phyloP scores from a whole-genome alignment of 2,329 filamentous ascomycete genomes.

The Aspergillus sp. region DNA sequence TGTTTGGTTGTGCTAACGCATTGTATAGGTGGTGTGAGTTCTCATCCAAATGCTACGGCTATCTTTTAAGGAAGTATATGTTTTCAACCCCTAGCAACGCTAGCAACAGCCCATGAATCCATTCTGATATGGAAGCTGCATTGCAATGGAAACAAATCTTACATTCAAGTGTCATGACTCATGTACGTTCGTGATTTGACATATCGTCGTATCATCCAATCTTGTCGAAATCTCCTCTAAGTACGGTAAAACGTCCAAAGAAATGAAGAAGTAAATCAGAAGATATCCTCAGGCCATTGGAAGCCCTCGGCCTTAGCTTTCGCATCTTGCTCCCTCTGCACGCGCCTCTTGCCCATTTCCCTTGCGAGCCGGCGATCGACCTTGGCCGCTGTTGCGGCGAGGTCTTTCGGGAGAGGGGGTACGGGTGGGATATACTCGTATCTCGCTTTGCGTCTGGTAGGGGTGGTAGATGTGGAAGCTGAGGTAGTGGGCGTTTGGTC shows the following conservation, averaged over 20 bases:
- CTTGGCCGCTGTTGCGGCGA: conserved; percentile 35
- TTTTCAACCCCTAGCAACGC: not conserved
- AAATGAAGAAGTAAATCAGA: conserved; percentile 31
- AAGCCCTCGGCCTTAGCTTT: conserved; percentile 32
- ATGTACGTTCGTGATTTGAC: conserved; percentile 9
- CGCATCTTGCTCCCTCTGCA: not conserved
- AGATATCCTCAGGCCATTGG: conserved; percentile 51
- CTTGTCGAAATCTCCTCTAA: not conserved
- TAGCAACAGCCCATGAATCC: not conserved
- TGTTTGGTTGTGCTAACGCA: not conserved
- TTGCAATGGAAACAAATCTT: not conserved
- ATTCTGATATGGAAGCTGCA: not conserved
- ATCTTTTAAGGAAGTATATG: conserved; percentile 29
- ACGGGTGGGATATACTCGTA: conserved; percentile 46
- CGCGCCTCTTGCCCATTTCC: conserved; percentile 29
- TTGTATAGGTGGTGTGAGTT: conserved; percentile 35
- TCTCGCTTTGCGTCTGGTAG: conserved; percentile 22
- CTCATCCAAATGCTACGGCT: conserved; percentile 40
- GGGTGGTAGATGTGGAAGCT: conserved; percentile 22
- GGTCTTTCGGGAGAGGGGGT: conserved; percentile 43
- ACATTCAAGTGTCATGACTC: conserved; percentile 6
- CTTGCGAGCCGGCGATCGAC: conserved; percentile 27
- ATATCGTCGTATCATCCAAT: not conserved
- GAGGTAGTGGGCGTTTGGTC: conserved; percentile 21
- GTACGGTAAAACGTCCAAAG: not conserved